Conservation (phyloP, 768 basidiomycete genomes). For the Tricholoma furcatifolium region DNA sequence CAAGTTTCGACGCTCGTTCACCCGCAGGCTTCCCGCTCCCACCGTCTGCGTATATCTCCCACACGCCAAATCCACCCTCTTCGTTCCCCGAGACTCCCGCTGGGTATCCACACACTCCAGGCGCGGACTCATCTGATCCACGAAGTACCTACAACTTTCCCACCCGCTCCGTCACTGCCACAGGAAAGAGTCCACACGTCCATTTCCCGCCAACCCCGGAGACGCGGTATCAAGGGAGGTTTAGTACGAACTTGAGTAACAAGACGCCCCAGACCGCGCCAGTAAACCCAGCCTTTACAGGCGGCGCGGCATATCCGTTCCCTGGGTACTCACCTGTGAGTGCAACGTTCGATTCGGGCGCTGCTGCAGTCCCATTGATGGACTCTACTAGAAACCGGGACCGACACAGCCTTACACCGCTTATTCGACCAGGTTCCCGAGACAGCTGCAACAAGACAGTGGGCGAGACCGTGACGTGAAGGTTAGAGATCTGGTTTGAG, state of each 20-base stretch:
- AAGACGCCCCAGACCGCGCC: constrained; percentile 19
- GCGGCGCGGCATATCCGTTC: constrained; percentile 17
- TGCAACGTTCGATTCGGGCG: constrained; percentile 2
- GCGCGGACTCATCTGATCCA: constrained; percentile 6
- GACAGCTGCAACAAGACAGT: constrained; percentile 18
- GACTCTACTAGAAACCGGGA: constrained; percentile 8
- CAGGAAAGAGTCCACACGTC: constrained; percentile 5
- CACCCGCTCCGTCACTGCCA: constrained; percentile 2
- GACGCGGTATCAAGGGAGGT: constrained; percentile 10
- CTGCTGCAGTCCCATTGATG: constrained; percentile 2
- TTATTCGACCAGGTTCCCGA: constrained; percentile 16
- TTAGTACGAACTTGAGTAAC: constrained; percentile 5
- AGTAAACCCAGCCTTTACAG: constrained; percentile 11
- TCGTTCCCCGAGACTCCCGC: constrained; percentile 15
- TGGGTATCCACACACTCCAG: constrained; percentile 14
- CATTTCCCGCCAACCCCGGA: constrained; percentile 13
- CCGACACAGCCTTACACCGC: constrained; percentile 19
- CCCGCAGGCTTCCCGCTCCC: constrained; percentile 16
- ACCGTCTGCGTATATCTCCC: constrained; percentile 6
- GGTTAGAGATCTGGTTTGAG: constrained; percentile 2
- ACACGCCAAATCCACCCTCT: constrained; percentile 6
- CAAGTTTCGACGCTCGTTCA: constrained; percentile 18
- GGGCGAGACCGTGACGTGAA: constrained; percentile 7
- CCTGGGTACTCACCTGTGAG: constrained; percentile 21
- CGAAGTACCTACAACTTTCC: not conserved